Conservation (phyloP, 257 asterid species). For the Cynanchum wilfordii region DNA sequence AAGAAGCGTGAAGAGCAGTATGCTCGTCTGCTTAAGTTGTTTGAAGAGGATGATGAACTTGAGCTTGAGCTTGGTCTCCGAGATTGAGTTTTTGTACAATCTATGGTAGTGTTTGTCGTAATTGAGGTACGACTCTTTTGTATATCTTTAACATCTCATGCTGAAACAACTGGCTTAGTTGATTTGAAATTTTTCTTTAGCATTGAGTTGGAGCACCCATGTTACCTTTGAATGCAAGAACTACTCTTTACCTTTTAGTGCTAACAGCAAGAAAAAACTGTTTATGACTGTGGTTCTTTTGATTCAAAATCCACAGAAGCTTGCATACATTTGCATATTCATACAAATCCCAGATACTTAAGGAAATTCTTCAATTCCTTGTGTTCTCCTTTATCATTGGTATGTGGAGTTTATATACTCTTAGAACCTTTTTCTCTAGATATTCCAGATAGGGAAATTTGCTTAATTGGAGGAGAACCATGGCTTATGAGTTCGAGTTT, state of each 20-base stretch:
- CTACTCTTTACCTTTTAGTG: not conserved
- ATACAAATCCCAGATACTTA: not conserved
- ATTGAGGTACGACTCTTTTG: slow-evolving; percentile 37
- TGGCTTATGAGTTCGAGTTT: not conserved
- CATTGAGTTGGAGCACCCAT: not conserved
- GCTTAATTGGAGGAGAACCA: not conserved
- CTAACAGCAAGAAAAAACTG: not conserved
- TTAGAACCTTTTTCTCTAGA: not conserved
- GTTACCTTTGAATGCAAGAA: not conserved
- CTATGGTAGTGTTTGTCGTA: slow-evolving; percentile 14
- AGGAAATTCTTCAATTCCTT: not conserved
- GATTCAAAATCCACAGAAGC: not conserved
- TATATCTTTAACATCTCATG: slow-evolving; percentile 13
- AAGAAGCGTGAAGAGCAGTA: slow-evolving; percentile 87
- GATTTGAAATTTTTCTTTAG: not conserved
- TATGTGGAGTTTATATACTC: not conserved
- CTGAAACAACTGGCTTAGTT: not conserved
- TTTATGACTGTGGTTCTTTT: not conserved
- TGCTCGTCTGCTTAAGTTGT: slow-evolving; percentile 79
- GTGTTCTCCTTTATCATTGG: not conserved
- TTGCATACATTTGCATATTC: not conserved
- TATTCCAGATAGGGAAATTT: not conserved
- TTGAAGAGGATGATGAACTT: slow-evolving; percentile 93
- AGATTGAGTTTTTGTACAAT: slow-evolving; percentile 37
- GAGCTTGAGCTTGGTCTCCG: slow-evolving; percentile 91